Conservation (phyloP, 257 asterid species). For the Fraxinus americana region DNA sequence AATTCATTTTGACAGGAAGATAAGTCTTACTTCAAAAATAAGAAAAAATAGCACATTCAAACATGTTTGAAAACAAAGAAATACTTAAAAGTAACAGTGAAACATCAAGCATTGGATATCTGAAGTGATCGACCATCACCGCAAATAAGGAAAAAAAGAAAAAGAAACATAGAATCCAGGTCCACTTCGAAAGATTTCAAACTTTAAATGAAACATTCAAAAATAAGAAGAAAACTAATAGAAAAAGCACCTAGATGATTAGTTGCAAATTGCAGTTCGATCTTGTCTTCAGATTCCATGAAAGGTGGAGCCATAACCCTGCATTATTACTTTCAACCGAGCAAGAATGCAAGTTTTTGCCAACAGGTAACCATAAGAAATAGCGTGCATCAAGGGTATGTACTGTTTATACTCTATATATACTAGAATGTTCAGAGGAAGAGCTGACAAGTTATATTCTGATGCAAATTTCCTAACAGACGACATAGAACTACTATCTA, state of each 20-base stretch:
- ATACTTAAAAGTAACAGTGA: background rate
- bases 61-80: background rate
- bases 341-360: conserved; percentile 19
- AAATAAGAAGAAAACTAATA: background rate
- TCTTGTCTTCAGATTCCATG: conserved; percentile 62
- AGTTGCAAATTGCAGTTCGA: conserved; percentile 81
- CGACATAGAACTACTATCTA: conserved; percentile 57
- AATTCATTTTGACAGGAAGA: background rate
- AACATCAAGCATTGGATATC: background rate
- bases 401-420: no score
- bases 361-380: background rate
- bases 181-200: background rate
- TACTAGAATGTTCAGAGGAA: conserved; percentile 59
- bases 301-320: conserved; percentile 66
- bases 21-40: background rate
- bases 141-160: background rate
- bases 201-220: background rate
- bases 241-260: conserved; percentile 60
- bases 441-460: conserved; percentile 40
- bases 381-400: background rate
- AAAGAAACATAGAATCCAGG: background rate
- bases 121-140: background rate
- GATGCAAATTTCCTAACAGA: conserved; percentile 62
- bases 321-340: conserved; percentile 65
- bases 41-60: background rate